These are phyloP conservation scores for Scolecobasidium constrictum DNA, from an alignment of 2,329 filamentous ascomycete genomes.

Conservation along the genomic window DNA sequence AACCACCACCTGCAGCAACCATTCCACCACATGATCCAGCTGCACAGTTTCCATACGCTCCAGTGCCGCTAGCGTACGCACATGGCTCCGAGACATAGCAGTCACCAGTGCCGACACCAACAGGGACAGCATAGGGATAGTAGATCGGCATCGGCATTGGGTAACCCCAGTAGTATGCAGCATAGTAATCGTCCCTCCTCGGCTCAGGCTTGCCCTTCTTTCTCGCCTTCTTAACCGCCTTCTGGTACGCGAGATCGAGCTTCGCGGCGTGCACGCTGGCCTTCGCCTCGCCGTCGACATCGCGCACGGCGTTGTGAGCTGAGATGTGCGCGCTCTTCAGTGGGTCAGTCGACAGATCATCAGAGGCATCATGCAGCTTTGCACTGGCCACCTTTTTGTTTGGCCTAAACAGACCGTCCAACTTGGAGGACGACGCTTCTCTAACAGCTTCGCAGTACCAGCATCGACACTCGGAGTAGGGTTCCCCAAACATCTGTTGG, in stretches of 20 bases:
- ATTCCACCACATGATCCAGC: slow-evolving; percentile 37
- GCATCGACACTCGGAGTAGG: slow-evolving; percentile 69
- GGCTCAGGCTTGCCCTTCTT: slow-evolving; percentile 27
- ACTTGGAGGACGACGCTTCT: slow-evolving; percentile 18
- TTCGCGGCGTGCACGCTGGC: slow-evolving; percentile 23
- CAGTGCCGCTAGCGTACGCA: slow-evolving; percentile 30
- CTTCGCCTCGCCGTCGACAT: slow-evolving; percentile 17
- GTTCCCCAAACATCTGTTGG: slow-evolving; percentile 49
- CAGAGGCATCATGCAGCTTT: slow-evolving; percentile 23
- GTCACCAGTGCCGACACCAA: slow-evolving; percentile 23
- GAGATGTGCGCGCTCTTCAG: slow-evolving; percentile 59
- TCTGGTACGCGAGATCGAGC: slow-evolving; percentile 46
- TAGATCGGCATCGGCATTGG: slow-evolving; percentile 34
- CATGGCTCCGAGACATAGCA: slow-evolving; percentile 34
- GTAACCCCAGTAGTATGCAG: slow-evolving; percentile 34
- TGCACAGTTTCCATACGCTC: slow-evolving; percentile 36
- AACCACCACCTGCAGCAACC: slow-evolving; percentile 20
- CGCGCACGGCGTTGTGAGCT: slow-evolving; percentile 55
- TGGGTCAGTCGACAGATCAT: slow-evolving; percentile 31
- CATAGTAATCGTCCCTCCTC: slow-evolving; percentile 25
- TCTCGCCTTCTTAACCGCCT: slow-evolving; percentile 24
- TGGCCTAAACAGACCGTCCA: slow-evolving; percentile 9
- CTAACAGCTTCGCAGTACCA: slow-evolving; percentile 75
- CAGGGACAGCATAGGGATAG: slow-evolving; percentile 35
- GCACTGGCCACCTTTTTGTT: slow-evolving; percentile 18